A percentile compares a stretch with the other conserved stretches of the same genome.
These are phyloP conservation scores for Leccinellum luteum DNA, from an alignment of 768 basidiomycete species.

Conservation along the genomic window DNA sequence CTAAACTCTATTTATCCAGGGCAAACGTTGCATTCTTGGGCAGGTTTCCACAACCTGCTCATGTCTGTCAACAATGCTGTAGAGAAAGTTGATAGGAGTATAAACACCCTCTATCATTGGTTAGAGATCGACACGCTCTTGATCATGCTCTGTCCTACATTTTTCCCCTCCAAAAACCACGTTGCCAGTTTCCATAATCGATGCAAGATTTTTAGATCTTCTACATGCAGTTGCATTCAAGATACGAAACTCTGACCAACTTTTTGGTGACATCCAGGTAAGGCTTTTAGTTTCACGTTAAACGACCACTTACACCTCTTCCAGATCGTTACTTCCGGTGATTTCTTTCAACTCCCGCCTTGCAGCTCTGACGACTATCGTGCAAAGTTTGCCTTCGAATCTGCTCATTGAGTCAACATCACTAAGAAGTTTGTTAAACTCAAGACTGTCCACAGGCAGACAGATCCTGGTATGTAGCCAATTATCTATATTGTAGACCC, in stretches of 20 bases:
- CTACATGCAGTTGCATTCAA: not conserved
- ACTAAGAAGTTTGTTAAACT: not conserved
- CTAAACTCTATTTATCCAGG: not conserved
- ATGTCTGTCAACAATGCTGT: no score
- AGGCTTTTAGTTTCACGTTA: not conserved
- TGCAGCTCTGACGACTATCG: not conserved
- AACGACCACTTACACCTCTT: not conserved
- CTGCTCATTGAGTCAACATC: not conserved
- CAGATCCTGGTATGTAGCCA: not conserved
- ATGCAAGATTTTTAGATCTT: not conserved
- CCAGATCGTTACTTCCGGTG: not conserved
- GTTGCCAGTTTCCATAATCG: not conserved
- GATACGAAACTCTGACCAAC: not conserved
- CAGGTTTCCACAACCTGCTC: not conserved
- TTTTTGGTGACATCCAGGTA: not conserved
- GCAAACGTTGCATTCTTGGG: not conserved
- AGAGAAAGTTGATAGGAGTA: no score
- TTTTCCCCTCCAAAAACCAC: no score
- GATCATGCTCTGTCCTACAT: not conserved
- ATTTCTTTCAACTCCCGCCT: not conserved
- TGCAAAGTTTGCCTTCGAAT: not conserved
- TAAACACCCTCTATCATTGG: not conserved
- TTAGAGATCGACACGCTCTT: not conserved
- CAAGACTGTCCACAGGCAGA: not conserved
- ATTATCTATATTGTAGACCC: no score